phyloP scores from a whole-genome alignment of 768 basidiomycete species.

The Mycena chlorophos region DNA sequence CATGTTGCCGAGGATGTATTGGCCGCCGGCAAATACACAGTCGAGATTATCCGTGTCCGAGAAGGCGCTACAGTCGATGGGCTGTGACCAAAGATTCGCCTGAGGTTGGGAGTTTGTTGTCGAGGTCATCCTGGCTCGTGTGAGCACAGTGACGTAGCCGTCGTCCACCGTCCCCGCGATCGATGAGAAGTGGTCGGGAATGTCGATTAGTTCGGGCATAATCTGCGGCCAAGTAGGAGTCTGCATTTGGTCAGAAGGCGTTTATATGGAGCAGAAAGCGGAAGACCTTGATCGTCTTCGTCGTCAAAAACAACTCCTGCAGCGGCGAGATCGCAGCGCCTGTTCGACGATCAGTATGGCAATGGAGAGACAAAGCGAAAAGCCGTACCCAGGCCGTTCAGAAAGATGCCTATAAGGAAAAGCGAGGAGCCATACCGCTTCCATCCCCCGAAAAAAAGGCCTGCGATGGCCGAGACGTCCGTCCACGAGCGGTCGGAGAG shows the following conservation, averaged over 20 bases:
- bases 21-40: slow-evolving; percentile 2
- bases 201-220: background rate
- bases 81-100: slow-evolving; percentile 9
- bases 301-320: slow-evolving; percentile 13
- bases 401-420: slow-evolving; percentile 8
- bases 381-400: slow-evolving; percentile 9
- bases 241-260: too few species aligned
- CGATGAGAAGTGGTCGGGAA: slow-evolving; percentile 6
- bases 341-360: background rate
- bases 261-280: too few species aligned
- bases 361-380: background rate
- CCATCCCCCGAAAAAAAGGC: background rate
- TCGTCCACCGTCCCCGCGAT: background rate
- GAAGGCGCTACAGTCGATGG: slow-evolving; percentile 2
- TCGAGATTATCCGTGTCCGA: background rate
- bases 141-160: slow-evolving; percentile 5
- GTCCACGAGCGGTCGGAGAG: slow-evolving; percentile 10
- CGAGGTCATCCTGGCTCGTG: slow-evolving; percentile 6
- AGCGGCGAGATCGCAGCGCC: slow-evolving; percentile 12
- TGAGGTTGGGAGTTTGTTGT: slow-evolving; percentile 6
- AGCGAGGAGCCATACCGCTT: slow-evolving; percentile 10
- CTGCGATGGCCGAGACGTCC: background rate
- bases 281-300: slow-evolving; percentile 10
- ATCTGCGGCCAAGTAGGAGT: slow-evolving; percentile 10
- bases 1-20: slow-evolving; percentile 9